Conservation (phyloP, 2,329 filamentous ascomycete species). For the Ophiostoma piceae region DNA sequence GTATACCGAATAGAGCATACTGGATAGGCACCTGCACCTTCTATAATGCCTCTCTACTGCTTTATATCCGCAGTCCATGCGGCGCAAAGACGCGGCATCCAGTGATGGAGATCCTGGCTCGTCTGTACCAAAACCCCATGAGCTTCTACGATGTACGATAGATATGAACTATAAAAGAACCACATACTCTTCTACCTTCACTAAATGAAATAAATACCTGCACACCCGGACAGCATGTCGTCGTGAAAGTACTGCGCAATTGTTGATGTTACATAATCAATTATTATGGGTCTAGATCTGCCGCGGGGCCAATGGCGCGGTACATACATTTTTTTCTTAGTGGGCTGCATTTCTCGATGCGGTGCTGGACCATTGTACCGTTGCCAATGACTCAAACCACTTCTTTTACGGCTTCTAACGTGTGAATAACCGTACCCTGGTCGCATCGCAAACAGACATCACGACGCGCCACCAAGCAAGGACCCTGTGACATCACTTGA, state of each 20-base stretch:
- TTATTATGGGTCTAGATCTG: not conserved
- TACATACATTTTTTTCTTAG: slow-evolving; percentile 17
- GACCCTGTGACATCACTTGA: not conserved
- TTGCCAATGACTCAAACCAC: slow-evolving; percentile 21
- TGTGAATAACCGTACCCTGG: not conserved
- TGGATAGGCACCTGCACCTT: not conserved
- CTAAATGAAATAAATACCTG: not conserved
- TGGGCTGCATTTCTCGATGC: slow-evolving; percentile 20
- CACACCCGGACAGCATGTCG: not conserved
- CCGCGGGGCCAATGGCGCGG: slow-evolving; percentile 18
- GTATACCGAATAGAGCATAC: not conserved
- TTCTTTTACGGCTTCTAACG: not conserved
- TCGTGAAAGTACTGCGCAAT: not conserved
- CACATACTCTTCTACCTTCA: not conserved
- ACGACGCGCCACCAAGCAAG: not conserved
- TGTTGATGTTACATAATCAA: not conserved
- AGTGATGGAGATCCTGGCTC: not conserved
- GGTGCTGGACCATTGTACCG: slow-evolving; percentile 1
- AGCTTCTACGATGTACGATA: not conserved
- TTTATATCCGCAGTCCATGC: not conserved
- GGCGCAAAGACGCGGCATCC: not conserved
- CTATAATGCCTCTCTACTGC: not conserved
- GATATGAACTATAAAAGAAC: not conserved
- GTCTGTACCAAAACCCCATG: not conserved
- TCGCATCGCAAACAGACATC: not conserved